phyloP scores from a whole-genome alignment of 1,284 basidiomycete genomes.

The Ustilago sp. region DNA sequence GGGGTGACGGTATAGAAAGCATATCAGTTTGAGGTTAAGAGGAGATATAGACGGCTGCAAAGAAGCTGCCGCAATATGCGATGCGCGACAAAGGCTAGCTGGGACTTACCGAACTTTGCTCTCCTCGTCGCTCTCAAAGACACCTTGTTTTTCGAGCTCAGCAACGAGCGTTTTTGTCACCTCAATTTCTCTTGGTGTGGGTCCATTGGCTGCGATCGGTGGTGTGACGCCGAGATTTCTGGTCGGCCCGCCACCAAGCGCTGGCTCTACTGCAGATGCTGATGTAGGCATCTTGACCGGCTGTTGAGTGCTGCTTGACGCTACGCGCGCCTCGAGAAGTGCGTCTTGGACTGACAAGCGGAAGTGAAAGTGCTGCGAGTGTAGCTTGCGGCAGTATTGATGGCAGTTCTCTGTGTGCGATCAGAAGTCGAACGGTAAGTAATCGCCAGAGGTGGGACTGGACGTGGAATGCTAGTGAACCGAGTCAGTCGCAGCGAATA shows the following conservation, averaged over 20 bases:
- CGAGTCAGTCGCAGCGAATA: neutral
- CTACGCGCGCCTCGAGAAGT: constrained; percentile 7
- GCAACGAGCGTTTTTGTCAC: constrained; percentile 87
- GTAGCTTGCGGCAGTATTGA: neutral
- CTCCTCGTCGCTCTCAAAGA: constrained; percentile 91
- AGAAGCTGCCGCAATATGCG: neutral
- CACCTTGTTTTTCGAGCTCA: constrained; percentile 85
- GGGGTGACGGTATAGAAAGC: neutral
- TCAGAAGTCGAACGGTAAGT: neutral
- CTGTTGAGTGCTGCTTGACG: constrained; percentile 3
- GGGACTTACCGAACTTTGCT: constrained; percentile 82
- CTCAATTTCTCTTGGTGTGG: constrained; percentile 66
- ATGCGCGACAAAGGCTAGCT: neutral
- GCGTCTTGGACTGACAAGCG: neutral
- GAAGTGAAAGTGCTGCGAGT: neutral
- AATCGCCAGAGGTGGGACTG: neutral
- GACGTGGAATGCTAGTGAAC: neutral
- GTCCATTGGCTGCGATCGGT: constrained; percentile 78
- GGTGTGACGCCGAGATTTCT: constrained; percentile 76
- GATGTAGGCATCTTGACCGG: constrained; percentile 37
- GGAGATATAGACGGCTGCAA: neutral
- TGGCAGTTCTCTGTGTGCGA: neutral
- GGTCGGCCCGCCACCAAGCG: constrained; percentile 49
- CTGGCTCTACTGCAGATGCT: constrained; percentile 49
- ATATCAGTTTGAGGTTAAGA: constrained; percentile 3